Evolutionary conservation across 2,329 filamentous ascomycete species (phyloP), one percentile per base, ranked within the genome.

Genomic region (Penicillium sp.): DNA sequence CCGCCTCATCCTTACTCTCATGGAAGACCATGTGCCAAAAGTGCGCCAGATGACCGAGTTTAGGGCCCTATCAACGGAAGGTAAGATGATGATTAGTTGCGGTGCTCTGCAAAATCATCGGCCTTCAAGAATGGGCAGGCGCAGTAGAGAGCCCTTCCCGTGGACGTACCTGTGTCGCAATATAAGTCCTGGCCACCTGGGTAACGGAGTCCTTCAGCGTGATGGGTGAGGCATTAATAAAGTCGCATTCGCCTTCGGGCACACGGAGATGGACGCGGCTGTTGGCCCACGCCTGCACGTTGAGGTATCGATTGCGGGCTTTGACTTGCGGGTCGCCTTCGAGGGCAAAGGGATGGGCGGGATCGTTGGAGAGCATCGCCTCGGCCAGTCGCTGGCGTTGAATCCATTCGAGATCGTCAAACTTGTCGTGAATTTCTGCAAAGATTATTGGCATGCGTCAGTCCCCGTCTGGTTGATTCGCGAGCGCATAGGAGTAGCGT

Each of bases 21-120:
- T 94, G 84, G 66, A 88, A 87, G 33, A 96, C 76, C 93, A 98
- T 98, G 63, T 93, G 88, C 88, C 91, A 98, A 56, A 95, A 87
- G 63, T 95, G 89, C 56, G 84, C 81, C 47, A 85, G 77, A 12
- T 86, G 88, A 26, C 81, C 80, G 50, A 77, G 69, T 62, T 90
- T 95, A 5, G 93, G 93, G 0, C 93, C 93, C 73, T 84, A 24
- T 7, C 25, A 24, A 40, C 13, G 49, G 39, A 55, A 46, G 25
- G 25, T 48, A 35, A 38, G 33, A 12, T 24, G 24, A 40, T 40
- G 9, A 28, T 41, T 18, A 41, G 39, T 27, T 12, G 12, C 5
- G 40, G 18, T 18, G 18, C 18, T 18, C 18, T 18, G 18, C 18
- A 18, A 18, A 18, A 18, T 18, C 18, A 18, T 18, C 18, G 26